Evolutionary conservation across 75 land plant species (phyloP).

Genomic region (Adiantum capillusveneris): DNA sequence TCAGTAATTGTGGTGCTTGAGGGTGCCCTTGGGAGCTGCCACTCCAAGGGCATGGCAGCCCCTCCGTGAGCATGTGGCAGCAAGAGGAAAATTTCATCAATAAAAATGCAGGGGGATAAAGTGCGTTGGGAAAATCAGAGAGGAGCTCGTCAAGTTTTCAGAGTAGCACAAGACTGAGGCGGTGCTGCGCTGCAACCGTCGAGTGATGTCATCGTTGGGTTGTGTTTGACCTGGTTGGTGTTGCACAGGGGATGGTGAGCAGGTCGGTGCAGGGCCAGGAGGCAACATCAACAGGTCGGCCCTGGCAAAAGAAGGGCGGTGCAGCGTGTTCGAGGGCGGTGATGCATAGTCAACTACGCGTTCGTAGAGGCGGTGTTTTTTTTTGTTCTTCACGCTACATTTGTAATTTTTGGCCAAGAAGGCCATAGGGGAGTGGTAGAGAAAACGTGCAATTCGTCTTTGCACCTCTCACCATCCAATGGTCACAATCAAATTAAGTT

Average conservation of each 20-base stretch:
- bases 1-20: too few relatives aligned
- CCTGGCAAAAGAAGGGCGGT: too few relatives aligned
- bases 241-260: slow-evolving; percentile 84
- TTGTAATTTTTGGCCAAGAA: background rate
- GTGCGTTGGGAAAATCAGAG: background rate
- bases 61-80: slow-evolving; percentile 1
- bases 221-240: slow-evolving; percentile 62
- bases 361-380: background rate
- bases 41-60: too few relatives aligned
- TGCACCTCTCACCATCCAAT: too few relatives aligned
- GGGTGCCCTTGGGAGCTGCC: too few relatives aligned
- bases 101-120: background rate
- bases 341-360: background rate
- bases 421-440: too few relatives aligned
- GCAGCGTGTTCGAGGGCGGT: slow-evolving; percentile 38
- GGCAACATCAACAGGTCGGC: slow-evolving; percentile 65
- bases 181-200: too few relatives aligned
- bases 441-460: too few relatives aligned
- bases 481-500: too few relatives aligned
- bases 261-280: slow-evolving; percentile 67
- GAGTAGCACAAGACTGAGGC: background rate
- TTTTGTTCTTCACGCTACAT: background rate
- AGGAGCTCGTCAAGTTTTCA: background rate
- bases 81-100: background rate
- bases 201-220: too few relatives aligned